phyloP scores from a whole-genome alignment of 1,139 yeast species.

The Suhomyces kunorum region DNA sequence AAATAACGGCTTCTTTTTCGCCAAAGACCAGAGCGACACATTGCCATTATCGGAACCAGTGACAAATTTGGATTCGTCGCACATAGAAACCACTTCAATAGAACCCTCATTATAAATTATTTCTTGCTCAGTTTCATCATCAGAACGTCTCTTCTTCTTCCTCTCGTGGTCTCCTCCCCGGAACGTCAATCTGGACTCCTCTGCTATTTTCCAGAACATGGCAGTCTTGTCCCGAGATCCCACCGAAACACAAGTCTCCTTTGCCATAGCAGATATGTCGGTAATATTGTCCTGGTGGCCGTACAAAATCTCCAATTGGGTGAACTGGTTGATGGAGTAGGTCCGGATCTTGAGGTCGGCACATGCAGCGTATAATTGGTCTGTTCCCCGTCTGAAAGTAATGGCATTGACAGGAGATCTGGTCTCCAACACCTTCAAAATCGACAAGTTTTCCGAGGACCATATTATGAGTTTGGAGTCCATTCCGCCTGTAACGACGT shows the following conservation, averaged over 20 bases:
- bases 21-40: slow-evolving; percentile 81
- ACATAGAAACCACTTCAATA: slow-evolving; percentile 86
- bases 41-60: slow-evolving; percentile 96
- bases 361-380: slow-evolving; percentile 89
- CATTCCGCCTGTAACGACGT: slow-evolving; percentile 86
- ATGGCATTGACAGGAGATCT: slow-evolving; percentile 73
- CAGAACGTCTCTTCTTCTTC: slow-evolving; percentile 39
- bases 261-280: slow-evolving; percentile 75
- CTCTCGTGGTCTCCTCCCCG: slow-evolving; percentile 77
- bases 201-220: slow-evolving; percentile 94
- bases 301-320: slow-evolving; percentile 85
- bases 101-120: slow-evolving; percentile 75
- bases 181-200: slow-evolving; percentile 89
- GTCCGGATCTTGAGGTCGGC: slow-evolving; percentile 90
- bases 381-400: slow-evolving; percentile 75
- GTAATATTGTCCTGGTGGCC: slow-evolving; percentile 93
- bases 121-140: slow-evolving; percentile 26
- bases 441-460: slow-evolving; percentile 76
- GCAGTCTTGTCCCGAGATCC: slow-evolving; percentile 95
- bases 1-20: slow-evolving; percentile 83
- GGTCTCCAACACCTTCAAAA: slow-evolving; percentile 75
- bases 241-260: slow-evolving; percentile 92
- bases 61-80: slow-evolving; percentile 88
- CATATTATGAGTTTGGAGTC: slow-evolving; percentile 82
- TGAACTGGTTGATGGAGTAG: slow-evolving; percentile 78